Base-by-base conservation (phyloP, 2,329 filamentous ascomycete species). In the Fusarium sp. region DNA sequence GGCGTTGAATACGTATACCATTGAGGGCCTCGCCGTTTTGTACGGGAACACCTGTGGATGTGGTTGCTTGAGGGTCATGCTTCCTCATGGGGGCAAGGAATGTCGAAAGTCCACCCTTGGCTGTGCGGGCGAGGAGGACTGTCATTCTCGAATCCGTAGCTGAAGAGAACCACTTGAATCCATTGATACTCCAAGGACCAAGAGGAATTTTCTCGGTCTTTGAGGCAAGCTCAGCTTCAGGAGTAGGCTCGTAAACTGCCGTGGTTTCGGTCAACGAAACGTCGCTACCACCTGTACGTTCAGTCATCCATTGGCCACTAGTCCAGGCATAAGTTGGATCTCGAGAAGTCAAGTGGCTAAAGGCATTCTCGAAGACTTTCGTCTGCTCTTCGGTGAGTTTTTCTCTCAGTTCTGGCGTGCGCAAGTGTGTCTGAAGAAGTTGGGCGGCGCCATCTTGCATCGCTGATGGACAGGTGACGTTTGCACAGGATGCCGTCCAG, bases 291-390 rank as follows among this genome's bases (percentile, higher is more conserved):
- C 92, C 92, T 0, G 87, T 85, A 3, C 92, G 85, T 75, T 94
- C 92, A 0, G 92, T 94, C 92, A 94, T 94, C 92, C 92, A 94
- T 79, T 94, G 92, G 0, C 92, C 92, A 44, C 89, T 92, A 0
- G 92, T 94, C 92, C 92, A 94, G 0, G 89, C 88, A 20, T 81
- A 72, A 5, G 33, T 49, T 0, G 81, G 77, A 27, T 92, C 85
- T 6, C 87, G 83, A 5, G 87, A 89, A 1, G 83, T 88, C 5
- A 93, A 81, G 14, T 87, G 86, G 7, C 81, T 77, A 71, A 86
- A 90, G 5, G 88, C 88, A 44, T 88, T 84, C 40, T 86, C 82
- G 56, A 91, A 85, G 0, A 90, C 86, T 20, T 74, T 72, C 9
- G 81, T 81, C 69, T 84, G 79, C 2, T 78, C 70, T 5, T 70